These are phyloP conservation scores for Cytauxzoon felis DNA, from an alignment of 169 alveolate species.

Conservation along the genomic window DNA sequence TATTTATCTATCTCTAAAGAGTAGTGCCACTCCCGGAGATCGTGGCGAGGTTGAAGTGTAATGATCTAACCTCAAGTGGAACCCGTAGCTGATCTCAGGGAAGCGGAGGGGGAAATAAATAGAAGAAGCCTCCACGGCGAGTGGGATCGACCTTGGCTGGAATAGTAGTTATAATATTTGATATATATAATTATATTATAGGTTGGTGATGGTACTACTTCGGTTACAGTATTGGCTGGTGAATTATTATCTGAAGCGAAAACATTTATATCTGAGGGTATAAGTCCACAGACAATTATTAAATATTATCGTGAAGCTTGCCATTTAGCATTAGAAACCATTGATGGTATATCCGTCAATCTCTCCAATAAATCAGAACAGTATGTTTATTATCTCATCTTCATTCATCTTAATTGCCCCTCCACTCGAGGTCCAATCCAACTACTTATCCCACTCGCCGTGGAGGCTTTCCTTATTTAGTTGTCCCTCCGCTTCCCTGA, in stretches of 20 bases:
- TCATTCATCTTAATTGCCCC: too few relatives aligned
- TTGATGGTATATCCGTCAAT: slow-evolving; percentile 71
- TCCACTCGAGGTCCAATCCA: background rate
- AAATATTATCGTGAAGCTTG: slow-evolving; percentile 91
- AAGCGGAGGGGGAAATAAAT: too few relatives aligned
- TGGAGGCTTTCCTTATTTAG: too few relatives aligned
- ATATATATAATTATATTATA: too few relatives aligned
- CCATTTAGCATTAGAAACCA: slow-evolving; percentile 62
- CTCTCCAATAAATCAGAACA: slow-evolving; percentile 59
- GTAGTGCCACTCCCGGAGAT: too few relatives aligned
- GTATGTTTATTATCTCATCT: background rate
- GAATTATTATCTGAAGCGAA: slow-evolving; percentile 91
- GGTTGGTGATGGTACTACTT: slow-evolving; percentile 95
- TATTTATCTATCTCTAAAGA: too few relatives aligned
- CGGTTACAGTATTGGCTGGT: slow-evolving; percentile 93
- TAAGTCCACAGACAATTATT: slow-evolving; percentile 91
- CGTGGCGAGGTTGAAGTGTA: too few relatives aligned
- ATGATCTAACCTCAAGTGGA: too few relatives aligned
- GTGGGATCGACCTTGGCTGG: too few relatives aligned
- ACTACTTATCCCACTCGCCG: slow-evolving; percentile 9
- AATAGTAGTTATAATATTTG: background rate
- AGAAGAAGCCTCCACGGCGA: too few relatives aligned
- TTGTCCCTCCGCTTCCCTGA: too few relatives aligned
- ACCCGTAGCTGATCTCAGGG: too few relatives aligned
- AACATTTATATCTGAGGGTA: slow-evolving; percentile 91